Evolutionary conservation across 305 asterid genomes (phyloP).

Genomic region (Fraxinus paxiana): DNA sequence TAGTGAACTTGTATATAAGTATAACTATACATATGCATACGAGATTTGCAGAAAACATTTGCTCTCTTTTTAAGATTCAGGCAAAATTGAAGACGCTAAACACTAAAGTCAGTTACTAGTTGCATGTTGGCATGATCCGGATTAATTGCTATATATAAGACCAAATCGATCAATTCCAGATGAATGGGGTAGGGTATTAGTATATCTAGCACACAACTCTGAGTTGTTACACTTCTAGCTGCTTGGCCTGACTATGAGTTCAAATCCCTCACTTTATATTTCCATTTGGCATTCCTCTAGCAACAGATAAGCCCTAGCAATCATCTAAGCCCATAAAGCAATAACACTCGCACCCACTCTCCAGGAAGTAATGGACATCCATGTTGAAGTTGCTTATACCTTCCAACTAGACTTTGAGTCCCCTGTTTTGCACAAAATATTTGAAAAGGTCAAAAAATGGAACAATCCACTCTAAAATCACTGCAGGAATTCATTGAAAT

Average conservation of each 20-base stretch:
- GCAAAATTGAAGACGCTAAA: neutral
- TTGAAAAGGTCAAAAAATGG: slow-evolving; percentile 20
- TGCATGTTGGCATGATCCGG: neutral
- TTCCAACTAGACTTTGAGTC: slow-evolving; percentile 93
- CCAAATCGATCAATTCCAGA: neutral
- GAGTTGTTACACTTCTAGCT: neutral
- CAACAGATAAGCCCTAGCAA: slow-evolving; percentile 3
- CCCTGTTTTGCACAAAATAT: slow-evolving; percentile 49
- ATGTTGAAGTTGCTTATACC: slow-evolving; percentile 42
- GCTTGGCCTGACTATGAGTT: neutral
- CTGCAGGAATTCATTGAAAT: neutral
- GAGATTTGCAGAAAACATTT: neutral
- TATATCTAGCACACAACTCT: neutral
- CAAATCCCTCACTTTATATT: neutral
- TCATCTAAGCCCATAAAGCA: slow-evolving; percentile 10
- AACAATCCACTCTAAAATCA: neutral
- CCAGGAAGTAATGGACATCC: slow-evolving; percentile 11
- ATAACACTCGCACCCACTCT: slow-evolving; percentile 10
- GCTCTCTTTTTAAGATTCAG: neutral
- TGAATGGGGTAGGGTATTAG: neutral
- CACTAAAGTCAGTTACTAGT: neutral
- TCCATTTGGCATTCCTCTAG: neutral
- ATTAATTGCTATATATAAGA: neutral
- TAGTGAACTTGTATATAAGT: neutral
- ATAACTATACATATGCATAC: neutral